Conservation (phyloP, 768 basidiomycete genomes). For the Termitomyces sp. region DNA sequence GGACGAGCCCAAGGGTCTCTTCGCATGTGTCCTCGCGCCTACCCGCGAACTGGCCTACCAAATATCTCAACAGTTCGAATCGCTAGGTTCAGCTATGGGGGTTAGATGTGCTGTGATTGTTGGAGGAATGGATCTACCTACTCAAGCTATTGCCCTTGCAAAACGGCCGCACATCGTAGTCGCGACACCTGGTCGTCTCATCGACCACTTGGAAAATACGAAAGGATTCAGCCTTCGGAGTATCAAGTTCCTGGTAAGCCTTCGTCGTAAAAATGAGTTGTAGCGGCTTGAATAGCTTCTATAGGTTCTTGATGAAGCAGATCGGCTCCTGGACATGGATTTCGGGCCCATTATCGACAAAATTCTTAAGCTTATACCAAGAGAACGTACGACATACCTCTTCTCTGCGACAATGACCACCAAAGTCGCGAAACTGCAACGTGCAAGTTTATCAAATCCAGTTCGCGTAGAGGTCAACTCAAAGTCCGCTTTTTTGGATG, state of each 20-base stretch:
- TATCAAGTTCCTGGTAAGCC: conserved; percentile 82
- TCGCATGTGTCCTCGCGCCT: conserved; percentile 91
- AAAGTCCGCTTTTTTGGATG: conserved; percentile 58
- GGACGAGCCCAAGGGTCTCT: conserved; percentile 92
- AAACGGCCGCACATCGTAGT: conserved; percentile 95
- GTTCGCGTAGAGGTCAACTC: conserved; percentile 89
- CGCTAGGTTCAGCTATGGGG: conserved; percentile 89
- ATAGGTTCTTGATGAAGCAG: conserved; percentile 97
- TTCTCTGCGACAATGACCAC: conserved; percentile 99
- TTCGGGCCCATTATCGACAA: conserved; percentile 95
- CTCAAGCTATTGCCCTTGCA: conserved; percentile 88
- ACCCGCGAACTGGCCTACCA: conserved; percentile 99
- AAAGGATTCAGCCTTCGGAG: conserved; percentile 90
- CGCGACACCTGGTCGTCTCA: conserved; percentile 89
- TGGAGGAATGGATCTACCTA: conserved; percentile 92
- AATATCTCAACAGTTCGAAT: conserved; percentile 95
- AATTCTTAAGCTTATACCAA: conserved; percentile 93
- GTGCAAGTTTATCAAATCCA: conserved; percentile 93
- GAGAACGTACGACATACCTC: conserved; percentile 91
- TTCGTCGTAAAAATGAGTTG: neutral
- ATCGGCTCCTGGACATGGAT: conserved; percentile 93
- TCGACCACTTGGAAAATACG: conserved; percentile 94
- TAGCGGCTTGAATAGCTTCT: conserved; percentile 3
- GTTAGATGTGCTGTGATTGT: conserved; percentile 89
- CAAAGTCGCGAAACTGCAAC: conserved; percentile 93